Evolutionary conservation across 176 grass and related monocot species (phyloP), one percentile per base, ranked within the genome.

Genomic region (Dactylis glomerata): DNA sequence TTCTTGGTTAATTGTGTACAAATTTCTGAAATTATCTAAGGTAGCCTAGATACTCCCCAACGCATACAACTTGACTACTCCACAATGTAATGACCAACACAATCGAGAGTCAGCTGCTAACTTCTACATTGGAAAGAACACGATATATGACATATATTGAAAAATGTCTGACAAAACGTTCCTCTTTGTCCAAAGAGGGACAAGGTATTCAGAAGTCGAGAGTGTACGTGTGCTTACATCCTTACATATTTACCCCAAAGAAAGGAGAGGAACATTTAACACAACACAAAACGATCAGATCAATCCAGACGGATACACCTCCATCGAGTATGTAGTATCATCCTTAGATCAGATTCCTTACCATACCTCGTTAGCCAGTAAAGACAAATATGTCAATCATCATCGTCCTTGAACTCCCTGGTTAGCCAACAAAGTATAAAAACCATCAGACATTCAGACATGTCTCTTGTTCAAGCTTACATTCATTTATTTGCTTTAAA

Each of bases 371-470:
- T 63, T 75, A 47, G 38, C 71, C 8, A 19, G 28, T 74, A 26
- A 62, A 36, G 31, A 17, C 23, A 75, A 62, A 75, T 63, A 30
- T 4, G 16, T 83, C 28, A 83, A 32, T 83, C 81, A 26, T 83
- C 81, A 26, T 83, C 81, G 26, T 83, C 81, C 81, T 83, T 83
- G 81, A 83, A 83, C 54, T 83, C 81, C 81, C 81, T 83, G 69
- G 54, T 62, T 83, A 36, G 9, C 15, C 27, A 33, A 34, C 70
- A 20, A 74, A 74, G 62, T 44, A 22, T 36, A 22, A 32, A 51
- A 47, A 74, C 12, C 62, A 69, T 76, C 37, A 83, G 51, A 73
- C 17, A 73, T 61, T 76, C 37, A 83, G 51, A 73, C 17, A 73
- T 61, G 28, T 57, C 6, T 17, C 44, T 45, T 16, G 68, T 32